These are phyloP conservation scores for Zymoseptoria crescenta DNA, from an alignment of 2,329 filamentous ascomycete species.

Conservation along the genomic window DNA sequence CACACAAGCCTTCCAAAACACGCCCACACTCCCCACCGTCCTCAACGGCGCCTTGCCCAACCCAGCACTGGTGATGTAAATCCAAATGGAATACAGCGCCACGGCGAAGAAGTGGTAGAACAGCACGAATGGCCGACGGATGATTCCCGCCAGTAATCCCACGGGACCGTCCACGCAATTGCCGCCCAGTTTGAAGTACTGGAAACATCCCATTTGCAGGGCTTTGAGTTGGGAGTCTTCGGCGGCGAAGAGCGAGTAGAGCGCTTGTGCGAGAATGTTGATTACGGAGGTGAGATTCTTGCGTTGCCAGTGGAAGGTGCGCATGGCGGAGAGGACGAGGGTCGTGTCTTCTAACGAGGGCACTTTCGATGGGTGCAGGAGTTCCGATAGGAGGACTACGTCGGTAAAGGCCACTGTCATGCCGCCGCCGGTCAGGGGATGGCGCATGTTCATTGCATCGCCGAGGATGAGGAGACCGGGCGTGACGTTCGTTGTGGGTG, in stretches of 20 bases:
- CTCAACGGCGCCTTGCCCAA: slow-evolving; percentile 33
- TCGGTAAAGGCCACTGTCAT: slow-evolving; percentile 98
- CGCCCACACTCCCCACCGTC: slow-evolving; percentile 34
- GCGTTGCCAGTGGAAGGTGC: slow-evolving; percentile 75
- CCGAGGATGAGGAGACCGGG: slow-evolving; percentile 75
- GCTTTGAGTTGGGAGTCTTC: slow-evolving; percentile 67
- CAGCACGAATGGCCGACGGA: slow-evolving; percentile 67
- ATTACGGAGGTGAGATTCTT: slow-evolving; percentile 80
- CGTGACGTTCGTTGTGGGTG: slow-evolving; percentile 63
- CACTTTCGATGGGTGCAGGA: slow-evolving; percentile 63
- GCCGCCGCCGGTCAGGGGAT: slow-evolving; percentile 90
- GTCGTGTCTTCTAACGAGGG: slow-evolving; percentile 60
- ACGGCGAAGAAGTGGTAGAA: slow-evolving; percentile 94
- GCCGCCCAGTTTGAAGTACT: slow-evolving; percentile 72
- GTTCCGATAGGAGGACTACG: slow-evolving; percentile 64
- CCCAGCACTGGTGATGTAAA: slow-evolving; percentile 45
- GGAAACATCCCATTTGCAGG: slow-evolving; percentile 84
- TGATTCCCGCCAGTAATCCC: slow-evolving; percentile 72
- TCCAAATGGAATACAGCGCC: slow-evolving; percentile 78
- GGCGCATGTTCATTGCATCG: slow-evolving; percentile 98
- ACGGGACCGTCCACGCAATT: slow-evolving; percentile 70
- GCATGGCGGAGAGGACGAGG: slow-evolving; percentile 61
- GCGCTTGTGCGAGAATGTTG: slow-evolving; percentile 93
- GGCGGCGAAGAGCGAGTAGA: slow-evolving; percentile 87
- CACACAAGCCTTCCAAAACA: slow-evolving; percentile 45